Percentiles rank a stretch among this genome's conserved stretches.
These are phyloP conservation scores for Rhododendron kiyosumense DNA, from an alignment of 148 eudicot species.

Conservation along the genomic window DNA sequence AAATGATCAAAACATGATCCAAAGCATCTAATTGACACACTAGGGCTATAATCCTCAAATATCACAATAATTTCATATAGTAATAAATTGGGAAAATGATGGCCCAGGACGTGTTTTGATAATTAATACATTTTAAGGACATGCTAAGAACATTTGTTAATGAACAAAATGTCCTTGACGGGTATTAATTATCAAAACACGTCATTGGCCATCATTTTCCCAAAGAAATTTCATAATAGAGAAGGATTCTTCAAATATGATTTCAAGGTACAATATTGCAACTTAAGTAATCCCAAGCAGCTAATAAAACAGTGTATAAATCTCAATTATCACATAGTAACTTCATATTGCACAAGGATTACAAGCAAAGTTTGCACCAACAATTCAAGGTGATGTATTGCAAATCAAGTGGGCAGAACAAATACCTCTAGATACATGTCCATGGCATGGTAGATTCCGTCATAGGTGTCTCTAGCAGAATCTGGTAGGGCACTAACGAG, in stretches of 20 bases:
- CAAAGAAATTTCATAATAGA: neutral
- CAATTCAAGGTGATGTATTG: neutral
- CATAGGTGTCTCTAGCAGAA: slow-evolving; percentile 59
- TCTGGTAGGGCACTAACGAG: slow-evolving; percentile 58
- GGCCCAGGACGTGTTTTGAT: too few species aligned
- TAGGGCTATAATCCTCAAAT: neutral
- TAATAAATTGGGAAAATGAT: too few species aligned
- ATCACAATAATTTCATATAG: neutral
- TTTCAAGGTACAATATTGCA: neutral
- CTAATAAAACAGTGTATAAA: neutral
- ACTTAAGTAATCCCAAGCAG: neutral
- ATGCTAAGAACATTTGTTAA: too few species aligned
- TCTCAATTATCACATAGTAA: neutral
- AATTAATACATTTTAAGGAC: too few species aligned
- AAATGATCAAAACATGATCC: neutral
- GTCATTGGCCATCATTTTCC: too few species aligned
- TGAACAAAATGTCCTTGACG: too few species aligned
- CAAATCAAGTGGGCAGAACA: neutral
- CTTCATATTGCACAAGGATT: neutral
- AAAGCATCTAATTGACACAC: neutral
- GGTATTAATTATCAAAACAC: too few species aligned
- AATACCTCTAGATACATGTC: slow-evolving; percentile 76
- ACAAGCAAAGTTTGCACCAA: neutral
- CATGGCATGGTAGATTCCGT: slow-evolving; percentile 60
- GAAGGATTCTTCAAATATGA: neutral